Percentiles rank a stretch among this genome's conserved stretches.
These are phyloP conservation scores for Xylariaceae sp. DNA, from an alignment of 2,329 filamentous ascomycete species.

Conservation along the genomic window DNA sequence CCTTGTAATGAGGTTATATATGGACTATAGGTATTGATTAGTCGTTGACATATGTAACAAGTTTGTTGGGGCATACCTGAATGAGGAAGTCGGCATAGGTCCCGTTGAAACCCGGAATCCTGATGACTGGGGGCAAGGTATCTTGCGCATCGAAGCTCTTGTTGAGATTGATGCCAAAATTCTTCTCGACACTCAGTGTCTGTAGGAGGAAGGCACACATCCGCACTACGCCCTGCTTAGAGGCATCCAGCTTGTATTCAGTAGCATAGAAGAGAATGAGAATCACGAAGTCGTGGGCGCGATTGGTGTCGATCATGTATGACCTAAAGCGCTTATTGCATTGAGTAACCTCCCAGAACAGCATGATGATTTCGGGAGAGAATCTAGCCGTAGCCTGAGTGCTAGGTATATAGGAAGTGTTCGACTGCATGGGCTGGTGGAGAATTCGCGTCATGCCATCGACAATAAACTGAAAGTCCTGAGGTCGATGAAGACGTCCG, in stretches of 20 bases:
- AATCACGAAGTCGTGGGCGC: conserved; percentile 88
- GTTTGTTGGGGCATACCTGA: conserved; percentile 55
- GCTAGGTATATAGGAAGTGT: conserved; percentile 81
- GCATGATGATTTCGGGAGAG: conserved; percentile 91
- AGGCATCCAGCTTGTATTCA: conserved; percentile 78
- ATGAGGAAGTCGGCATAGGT: conserved; percentile 93
- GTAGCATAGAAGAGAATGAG: conserved; percentile 89
- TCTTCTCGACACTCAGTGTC: conserved; percentile 87
- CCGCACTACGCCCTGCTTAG: conserved; percentile 86
- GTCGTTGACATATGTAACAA: conserved; percentile 21
- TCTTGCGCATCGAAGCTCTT: conserved; percentile 86
- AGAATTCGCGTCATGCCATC: conserved; percentile 91
- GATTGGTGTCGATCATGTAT: conserved; percentile 93
- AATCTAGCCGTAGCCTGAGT: conserved; percentile 77
- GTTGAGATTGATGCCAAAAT: conserved; percentile 87
- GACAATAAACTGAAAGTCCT: conserved; percentile 96
- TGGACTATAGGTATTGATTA: conserved; percentile 55
- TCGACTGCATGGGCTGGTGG: conserved; percentile 87
- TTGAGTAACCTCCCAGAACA: conserved; percentile 96
- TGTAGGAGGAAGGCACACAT: conserved; percentile 98
- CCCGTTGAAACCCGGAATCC: conserved; percentile 78
- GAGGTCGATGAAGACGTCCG: conserved; percentile 81
- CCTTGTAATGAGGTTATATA: conserved; percentile 85
- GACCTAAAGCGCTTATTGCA: conserved; percentile 97
- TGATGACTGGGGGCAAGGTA: conserved; percentile 75